Conservation (phyloP, 768 basidiomycete genomes). For the Psilocybe cyanescens region DNA sequence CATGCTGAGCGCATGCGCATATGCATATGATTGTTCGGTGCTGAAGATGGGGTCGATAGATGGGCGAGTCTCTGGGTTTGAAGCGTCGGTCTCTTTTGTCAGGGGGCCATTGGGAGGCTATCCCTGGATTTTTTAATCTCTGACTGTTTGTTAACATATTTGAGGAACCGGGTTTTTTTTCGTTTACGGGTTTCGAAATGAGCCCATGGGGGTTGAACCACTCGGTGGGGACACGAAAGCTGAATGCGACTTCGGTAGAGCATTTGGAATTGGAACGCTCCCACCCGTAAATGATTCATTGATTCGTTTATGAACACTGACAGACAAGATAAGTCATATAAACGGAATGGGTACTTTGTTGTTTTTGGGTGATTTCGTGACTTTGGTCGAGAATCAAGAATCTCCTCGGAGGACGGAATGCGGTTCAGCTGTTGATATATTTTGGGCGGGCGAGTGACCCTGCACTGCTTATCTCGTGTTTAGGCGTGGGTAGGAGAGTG, state of each 20-base stretch:
- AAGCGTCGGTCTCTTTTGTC: neutral
- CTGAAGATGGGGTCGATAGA: neutral
- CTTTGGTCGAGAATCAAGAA: neutral
- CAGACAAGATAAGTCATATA: too few relatives aligned
- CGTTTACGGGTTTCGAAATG: neutral
- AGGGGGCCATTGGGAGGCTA: neutral
- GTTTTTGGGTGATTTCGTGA: too few relatives aligned
- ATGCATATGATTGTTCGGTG: neutral
- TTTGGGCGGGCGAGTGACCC: neutral
- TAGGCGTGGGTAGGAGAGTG: neutral
- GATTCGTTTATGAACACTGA: too few relatives aligned
- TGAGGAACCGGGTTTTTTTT: neutral
- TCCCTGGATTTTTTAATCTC: neutral
- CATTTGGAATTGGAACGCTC: too few relatives aligned
- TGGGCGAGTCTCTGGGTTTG: neutral
- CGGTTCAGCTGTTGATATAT: neutral
- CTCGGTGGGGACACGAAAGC: neutral
- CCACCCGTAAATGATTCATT: too few relatives aligned
- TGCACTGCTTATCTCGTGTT: neutral
- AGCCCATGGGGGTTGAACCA: neutral
- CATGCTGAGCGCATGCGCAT: neutral
- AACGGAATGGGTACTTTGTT: too few relatives aligned
- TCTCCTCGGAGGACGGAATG: neutral
- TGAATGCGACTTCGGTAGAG: neutral
- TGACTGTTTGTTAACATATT: neutral